Evolutionary conservation across 2,329 filamentous ascomycete species (phyloP), one percentile per base, ranked within the genome.

Genomic region (Blastomyces gilchristii): DNA sequence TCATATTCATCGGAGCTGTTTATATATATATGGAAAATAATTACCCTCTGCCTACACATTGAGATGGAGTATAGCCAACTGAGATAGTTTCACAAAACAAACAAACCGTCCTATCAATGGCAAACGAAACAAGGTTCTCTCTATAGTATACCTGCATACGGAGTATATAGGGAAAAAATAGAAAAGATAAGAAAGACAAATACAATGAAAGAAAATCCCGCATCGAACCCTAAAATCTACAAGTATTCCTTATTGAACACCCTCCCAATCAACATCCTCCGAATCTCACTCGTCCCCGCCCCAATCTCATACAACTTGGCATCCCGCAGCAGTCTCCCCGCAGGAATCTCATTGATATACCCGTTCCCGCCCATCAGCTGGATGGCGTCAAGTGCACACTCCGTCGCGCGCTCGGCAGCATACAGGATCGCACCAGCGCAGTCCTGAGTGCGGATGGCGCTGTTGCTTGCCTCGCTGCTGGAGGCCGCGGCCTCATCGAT

Each of bases 281-380:
- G 82, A 60, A 99, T 87, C 78, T 99, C 94, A 65, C 91, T 96
- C 3, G 94, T 97, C 6, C 94, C 94, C 5, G 94, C 94, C 1
- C 94, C 94, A 73, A 99, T 97, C 78, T 97, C 94, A 75, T 99
- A 99, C 65, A 99, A 75, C 73, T 88, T 88, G 3, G 86, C 85
- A 76, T 88, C 86, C 71, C 94, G 79, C 69, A 97, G 77, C 68
- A 97, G 82, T 67, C 93, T 82, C 28, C 92, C 95, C 0, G 91
- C 92, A 0, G 91, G 87, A 79, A 97, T 91, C 78, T 99, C 94
- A 75, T 97, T 96, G 69, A 96, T 85, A 72, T 97, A 97, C 3
- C 93, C 93, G 85, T 93, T 97, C 0, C 93, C 94, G 22, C 94
- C 94, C 71, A 99, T 83, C 64, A 96, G 82, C 77, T 99, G 94